Base-by-base conservation (phyloP, 768 basidiomycete genomes). In the Infundibulicybe gibba region DNA sequence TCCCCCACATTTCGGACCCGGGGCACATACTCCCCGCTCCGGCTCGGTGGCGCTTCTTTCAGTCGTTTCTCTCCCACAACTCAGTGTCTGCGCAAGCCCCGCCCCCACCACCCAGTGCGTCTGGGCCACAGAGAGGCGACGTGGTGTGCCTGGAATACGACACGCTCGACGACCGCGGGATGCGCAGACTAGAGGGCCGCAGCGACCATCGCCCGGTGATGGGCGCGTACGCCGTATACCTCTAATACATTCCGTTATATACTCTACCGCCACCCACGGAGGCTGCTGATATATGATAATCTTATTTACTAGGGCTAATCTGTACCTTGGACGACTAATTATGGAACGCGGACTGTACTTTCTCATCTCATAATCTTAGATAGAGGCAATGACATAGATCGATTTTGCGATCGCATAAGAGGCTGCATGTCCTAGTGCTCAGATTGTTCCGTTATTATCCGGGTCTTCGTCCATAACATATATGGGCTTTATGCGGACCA, bases 141-240 rank as follows among this genome's bases (percentile, higher is more conserved):
- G 72, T 94, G 2, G 64, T 82, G 6, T 90, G 88, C 56, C 60
- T 92, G 3, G 66, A 68, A 37, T 94, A 94, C 58, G 66, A 77
- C 51, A 88, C 85, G 12, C 71, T 93, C 15, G 81, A 87, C 51
- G 89, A 94, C 59, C 70, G 73, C 25, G 79, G 70, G 6, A 92
- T 94, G 85, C 74, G 80, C 34, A 71, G 76, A 47, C 62, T 94
- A 45, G 85, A 87, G 61, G 90, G 87, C 13, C 75, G 85, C 37
- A 87, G 85, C 53, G 90, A 94, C 61, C 90, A 94, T 59, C 68
- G 90, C 32, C 90, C 90, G 0, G 90, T 93, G n/a, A 80, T 90
- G 50, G 87, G 87, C 46, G 77, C 79, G 17, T 92, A 87, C 58
- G 79, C 79, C 35, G 70, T 87, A 43, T 89, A 85, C 65, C 53